Evolutionary conservation across 1,139 yeast species (phyloP).

Genomic region (Protomyces macrosporus): DNA sequence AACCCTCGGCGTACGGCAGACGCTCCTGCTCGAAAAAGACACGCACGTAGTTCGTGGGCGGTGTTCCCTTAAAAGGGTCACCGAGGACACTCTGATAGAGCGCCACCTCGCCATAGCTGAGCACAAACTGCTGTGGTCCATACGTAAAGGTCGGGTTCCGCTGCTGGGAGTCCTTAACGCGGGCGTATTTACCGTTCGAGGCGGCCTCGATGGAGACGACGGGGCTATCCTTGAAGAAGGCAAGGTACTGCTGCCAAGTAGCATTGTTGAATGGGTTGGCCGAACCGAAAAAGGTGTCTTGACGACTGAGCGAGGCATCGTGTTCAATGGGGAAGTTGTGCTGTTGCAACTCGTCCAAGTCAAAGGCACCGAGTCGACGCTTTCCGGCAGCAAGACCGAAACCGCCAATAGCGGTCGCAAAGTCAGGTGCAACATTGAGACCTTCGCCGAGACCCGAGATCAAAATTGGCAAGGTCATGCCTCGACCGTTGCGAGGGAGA

Average conservation of each 20-base stretch:
- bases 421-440: constrained; percentile 15
- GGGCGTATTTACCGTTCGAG: constrained; percentile 11
- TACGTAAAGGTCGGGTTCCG: constrained; percentile 14
- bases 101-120: constrained; percentile 16
- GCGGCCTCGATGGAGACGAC: constrained; percentile 5
- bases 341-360: constrained; percentile 12
- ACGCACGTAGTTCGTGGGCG: constrained; percentile 10
- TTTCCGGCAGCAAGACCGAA: constrained; percentile 1
- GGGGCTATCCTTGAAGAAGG: constrained; percentile 1
- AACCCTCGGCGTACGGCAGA: constrained; percentile 15
- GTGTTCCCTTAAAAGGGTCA: constrained; percentile 12
- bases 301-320: constrained; percentile 6
- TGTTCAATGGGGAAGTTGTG: constrained; percentile 18
- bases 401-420: constrained; percentile 11
- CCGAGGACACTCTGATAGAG: constrained; percentile 19
- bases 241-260: constrained; percentile 10
- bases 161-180: not conserved
- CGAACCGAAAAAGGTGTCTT: constrained; percentile 9
- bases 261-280: constrained; percentile 12
- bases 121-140: constrained; percentile 13
- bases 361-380: constrained; percentile 9
- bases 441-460: constrained; percentile 7
- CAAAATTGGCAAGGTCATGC: constrained; percentile 3
- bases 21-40: constrained; percentile 14
- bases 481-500: constrained; percentile 8